Conservation (phyloP, 768 basidiomycete genomes). For the Phaeolepiota aurea region DNA sequence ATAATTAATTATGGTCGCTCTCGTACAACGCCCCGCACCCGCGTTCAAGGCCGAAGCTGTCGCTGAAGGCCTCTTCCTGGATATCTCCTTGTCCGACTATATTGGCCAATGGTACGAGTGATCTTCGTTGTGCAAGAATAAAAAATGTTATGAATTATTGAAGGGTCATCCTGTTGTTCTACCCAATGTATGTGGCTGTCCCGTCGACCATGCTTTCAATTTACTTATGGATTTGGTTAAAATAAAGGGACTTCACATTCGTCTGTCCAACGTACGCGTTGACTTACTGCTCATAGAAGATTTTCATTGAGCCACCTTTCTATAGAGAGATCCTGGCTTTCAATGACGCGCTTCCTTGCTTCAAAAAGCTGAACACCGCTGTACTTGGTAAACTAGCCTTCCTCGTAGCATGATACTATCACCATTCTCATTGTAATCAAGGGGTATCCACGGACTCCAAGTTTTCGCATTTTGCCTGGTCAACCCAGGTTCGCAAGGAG, state of each 20-base stretch:
- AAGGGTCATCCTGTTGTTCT: slow-evolving; percentile 93
- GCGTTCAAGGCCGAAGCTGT: slow-evolving; percentile 71
- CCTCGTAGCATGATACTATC: not conserved
- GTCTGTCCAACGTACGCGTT: slow-evolving; percentile 85
- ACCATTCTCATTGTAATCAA: slow-evolving; percentile 15
- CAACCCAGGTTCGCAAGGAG: slow-evolving; percentile 69
- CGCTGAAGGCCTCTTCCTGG: slow-evolving; percentile 68
- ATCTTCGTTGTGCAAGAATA: too few species aligned
- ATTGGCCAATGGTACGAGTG: slow-evolving; percentile 75
- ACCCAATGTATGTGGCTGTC: slow-evolving; percentile 83
- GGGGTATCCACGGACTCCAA: slow-evolving; percentile 87
- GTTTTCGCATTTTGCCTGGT: slow-evolving; percentile 84
- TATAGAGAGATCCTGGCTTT: slow-evolving; percentile 82
- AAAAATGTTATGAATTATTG: too few species aligned
- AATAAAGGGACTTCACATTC: slow-evolving; percentile 71
- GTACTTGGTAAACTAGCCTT: slow-evolving; percentile 57
- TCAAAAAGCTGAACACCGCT: slow-evolving; percentile 63
- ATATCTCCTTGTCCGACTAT: slow-evolving; percentile 66
- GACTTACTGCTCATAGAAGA: too few species aligned
- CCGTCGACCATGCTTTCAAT: too few species aligned
- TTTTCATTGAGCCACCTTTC: too few species aligned
- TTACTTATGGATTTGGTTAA: too few species aligned
- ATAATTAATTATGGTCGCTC: slow-evolving; percentile 36
- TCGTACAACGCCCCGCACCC: slow-evolving; percentile 82
- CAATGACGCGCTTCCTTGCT: slow-evolving; percentile 76